Percentiles rank a stretch among this genome's conserved stretches.
phyloP scores from a whole-genome alignment of 2,329 filamentous ascomycete species.

The Lecanicillium sp. region DNA sequence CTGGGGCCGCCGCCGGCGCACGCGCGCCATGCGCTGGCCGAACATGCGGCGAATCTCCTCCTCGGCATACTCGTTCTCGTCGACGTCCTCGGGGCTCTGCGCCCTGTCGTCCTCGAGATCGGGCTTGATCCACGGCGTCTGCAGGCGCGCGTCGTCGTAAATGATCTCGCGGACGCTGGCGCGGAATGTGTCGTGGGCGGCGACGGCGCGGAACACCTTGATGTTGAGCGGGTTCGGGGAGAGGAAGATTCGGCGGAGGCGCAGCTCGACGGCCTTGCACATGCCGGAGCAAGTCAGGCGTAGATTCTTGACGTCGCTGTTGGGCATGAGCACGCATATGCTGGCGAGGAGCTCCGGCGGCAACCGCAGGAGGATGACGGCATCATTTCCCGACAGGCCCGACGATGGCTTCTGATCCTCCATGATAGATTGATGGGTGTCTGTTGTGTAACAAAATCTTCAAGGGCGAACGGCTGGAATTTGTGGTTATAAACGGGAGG shows the following conservation, averaged over 20 bases:
- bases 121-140: not conserved
- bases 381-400: too few relatives aligned
- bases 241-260: constrained; percentile 29
- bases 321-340: not conserved
- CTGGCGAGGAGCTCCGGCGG: not conserved
- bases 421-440: too few relatives aligned
- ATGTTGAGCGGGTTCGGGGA: constrained; percentile 34
- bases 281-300: not conserved
- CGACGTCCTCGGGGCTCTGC: not conserved
- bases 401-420: too few relatives aligned
- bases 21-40: too few relatives aligned
- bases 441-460: too few relatives aligned
- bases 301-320: constrained; percentile 7
- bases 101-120: not conserved
- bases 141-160: constrained; percentile 28
- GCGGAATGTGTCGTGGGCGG: constrained; percentile 29
- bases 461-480: too few relatives aligned
- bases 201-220: constrained; percentile 29
- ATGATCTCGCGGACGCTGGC: constrained; percentile 31
- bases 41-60: not conserved
- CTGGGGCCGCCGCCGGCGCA: not conserved
- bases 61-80: not conserved
- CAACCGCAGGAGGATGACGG: not conserved
- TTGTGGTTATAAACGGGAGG: too few relatives aligned
- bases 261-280: not conserved